These are phyloP conservation scores for Cladosporium oxysporum DNA, from an alignment of 2,329 filamentous ascomycete species.

Conservation along the genomic window DNA sequence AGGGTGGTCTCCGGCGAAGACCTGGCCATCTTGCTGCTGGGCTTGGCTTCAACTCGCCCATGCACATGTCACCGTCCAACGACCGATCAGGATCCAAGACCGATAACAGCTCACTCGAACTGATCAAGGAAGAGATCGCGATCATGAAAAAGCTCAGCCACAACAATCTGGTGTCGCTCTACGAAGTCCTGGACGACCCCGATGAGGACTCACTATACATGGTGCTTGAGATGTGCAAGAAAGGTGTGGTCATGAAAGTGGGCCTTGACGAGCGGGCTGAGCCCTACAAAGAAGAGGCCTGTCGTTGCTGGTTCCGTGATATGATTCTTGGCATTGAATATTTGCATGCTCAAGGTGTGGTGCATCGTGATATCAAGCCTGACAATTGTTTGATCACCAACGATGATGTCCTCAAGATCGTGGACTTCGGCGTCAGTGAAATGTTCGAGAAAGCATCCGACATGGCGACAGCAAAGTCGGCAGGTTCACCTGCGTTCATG, in stretches of 20 bases:
- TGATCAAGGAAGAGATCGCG: conserved; percentile 95
- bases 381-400: conserved; percentile 90
- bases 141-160: conserved; percentile 99
- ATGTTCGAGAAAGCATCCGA: conserved; percentile 89
- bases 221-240: conserved; percentile 99
- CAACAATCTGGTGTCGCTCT: conserved; percentile 85
- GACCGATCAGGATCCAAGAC: conserved; percentile 51
- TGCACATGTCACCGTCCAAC: conserved; percentile 60
- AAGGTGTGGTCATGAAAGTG: conserved; percentile 95
- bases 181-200: conserved; percentile 94
- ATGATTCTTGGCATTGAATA: conserved; percentile 95
- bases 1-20: conserved; percentile 53
- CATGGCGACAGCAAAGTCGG: conserved; percentile 91
- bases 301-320: conserved; percentile 91
- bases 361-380: conserved; percentile 96
- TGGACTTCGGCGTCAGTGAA: conserved; percentile 98
- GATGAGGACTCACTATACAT: conserved; percentile 96
- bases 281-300: conserved; percentile 79
- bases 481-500: conserved; percentile 91
- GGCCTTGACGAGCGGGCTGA: conserved; percentile 79
- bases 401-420: conserved; percentile 93
- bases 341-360: conserved; percentile 88
- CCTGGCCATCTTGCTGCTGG: conserved; percentile 54
- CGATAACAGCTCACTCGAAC: conserved; percentile 71
- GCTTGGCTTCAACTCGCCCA: conserved; percentile 62